Base-by-base conservation (phyloP, 2,329 filamentous ascomycete species). In the Teratosphaeria viscida region DNA sequence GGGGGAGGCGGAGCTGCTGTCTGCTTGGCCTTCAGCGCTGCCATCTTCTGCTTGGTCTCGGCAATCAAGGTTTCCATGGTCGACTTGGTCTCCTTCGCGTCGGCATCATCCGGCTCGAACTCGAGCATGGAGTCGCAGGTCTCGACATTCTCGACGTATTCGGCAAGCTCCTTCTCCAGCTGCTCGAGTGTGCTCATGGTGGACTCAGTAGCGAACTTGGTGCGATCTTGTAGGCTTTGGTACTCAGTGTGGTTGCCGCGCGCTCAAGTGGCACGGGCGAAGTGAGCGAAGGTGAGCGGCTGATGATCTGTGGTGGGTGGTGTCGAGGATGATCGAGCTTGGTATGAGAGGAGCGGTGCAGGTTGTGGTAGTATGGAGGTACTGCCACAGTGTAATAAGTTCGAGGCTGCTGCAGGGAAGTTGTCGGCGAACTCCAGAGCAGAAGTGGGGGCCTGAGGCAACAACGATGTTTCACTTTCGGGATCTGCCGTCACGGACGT, bases 21-120 rank as follows among this genome's bases (percentile, higher is more conserved):
- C 10, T 6, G 14, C 27, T 29, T 49, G 11, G 59, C 52, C 37
- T 68, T 67, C 43, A 94, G 81, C 75, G 94, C 89, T 77, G 87
- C 86, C 74, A 96, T 87, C 68, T 86, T 84, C 71, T 87, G 85
- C 78, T 92, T 84, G 75, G 90, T 84, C 67, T 91, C 82, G 73
- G 82, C 81, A 75, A 97, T 87, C 75, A 90, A 85, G 77, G 87
- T 83, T 79, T 90, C 83, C 77, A 96, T 84, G 80, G 95, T 90
- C 73, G 83, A 79, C 76, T 88, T 86, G 72, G 96, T 83, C 71
- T 82, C 83, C 70, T 86, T 81, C 70, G 95, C 85, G 75, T 92
- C 90, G 68, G 79, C 79, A 74, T 90, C 92, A 61, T 88, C 86
- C 64, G 91, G 86, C 70, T 94, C 89, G 47, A 68, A 57, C 12